Evolutionary conservation across 2,329 filamentous ascomycete genomes (phyloP), one percentile per base, ranked within the genome.

Genomic region (Cercospora brassicicola): DNA sequence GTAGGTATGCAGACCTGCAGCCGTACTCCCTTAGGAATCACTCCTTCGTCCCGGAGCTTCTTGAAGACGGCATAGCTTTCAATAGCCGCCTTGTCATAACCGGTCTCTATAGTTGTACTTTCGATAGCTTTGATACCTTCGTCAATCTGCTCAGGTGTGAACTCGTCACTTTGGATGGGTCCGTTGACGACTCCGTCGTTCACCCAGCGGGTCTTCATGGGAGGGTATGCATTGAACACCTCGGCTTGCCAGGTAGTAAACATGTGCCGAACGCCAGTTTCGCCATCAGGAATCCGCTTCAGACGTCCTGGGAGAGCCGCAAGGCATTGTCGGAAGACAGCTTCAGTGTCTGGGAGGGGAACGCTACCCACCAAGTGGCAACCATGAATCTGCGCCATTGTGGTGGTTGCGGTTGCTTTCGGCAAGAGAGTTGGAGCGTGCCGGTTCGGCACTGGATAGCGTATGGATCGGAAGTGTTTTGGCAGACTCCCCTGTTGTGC

Each of bases 241-340:
- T 68, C 60, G 28, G 70, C 65, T 69, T 81, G 81, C 71, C 75
- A 82, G 39, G 63, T 61, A 13, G 79, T 76, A 63, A 78, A 82
- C 31, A 71, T 73, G 8, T 75, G 59, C 30, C 81, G 75, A 48
- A 75, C 55, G 13, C 75, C 79, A 6, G 80, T 79, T 69, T 83
- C 81, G 57, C 81, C 81, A 69, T 83, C 82, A 2, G 81, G 81
- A 3, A 83, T 77, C 36, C 77, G 76, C 28, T 71, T 73, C 28
- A 82, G 71, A 11, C 78, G 80, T 23, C 71, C 66, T 3, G 78
- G 76, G 2, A 82, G 73, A 4, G 69, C 68, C 6, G 72, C 66
- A n/a, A 68, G 64, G 39, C 78, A 73, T 31, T 68, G 72, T 2
- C 69, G 75, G 62, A 83, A 79, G 15, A 79, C 77, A 13, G 77